Evolutionary conservation across 768 basidiomycete genomes (phyloP), one percentile per base, ranked within the genome.

Genomic region (Trametes cinnabarina): DNA sequence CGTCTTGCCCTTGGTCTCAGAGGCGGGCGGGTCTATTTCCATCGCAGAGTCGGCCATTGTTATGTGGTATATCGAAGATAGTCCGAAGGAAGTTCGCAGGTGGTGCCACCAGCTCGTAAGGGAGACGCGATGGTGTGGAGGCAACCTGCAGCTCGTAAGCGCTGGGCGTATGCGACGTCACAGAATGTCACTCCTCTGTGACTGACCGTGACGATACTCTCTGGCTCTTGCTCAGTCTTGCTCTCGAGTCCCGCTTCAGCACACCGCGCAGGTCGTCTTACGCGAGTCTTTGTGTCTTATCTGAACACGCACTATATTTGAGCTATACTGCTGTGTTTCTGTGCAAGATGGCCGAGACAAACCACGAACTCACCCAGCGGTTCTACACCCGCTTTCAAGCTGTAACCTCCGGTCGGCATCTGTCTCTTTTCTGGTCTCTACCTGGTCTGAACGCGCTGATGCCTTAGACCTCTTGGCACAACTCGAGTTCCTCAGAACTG

Each of bases 21-120:
- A 65, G 20, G 68, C 69, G 68, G 65, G 84, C 20, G 82, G 76
- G 59, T 93, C 92, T 70, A 93, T 87, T 54, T 88, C 90, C 82
- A 84, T 84, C 26, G 53, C 35, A 47, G 52, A 34, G 48, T 82
- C 84, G 28, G 83, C 79, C 83, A 85, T 84, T 57, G 39, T 55
- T 71, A 42, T 35, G 4, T 4, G 15, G 6, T 23, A 12, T 11
- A 11, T 19, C 3, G 3, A 22, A 20, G 34, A 4, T 14, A 3
- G 19, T 4, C 15, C 25, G 8, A 26, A 12, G 25, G 3, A 17
- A 14, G 12, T 15, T 22, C 22, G 20, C 4, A 12, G 44, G n/a
- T 52, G 17, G 25, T 61, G 43, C 20, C 19, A 47, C 54, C 35
- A 23, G 28, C 48, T 30, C 39, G 26, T 28, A 46, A 42, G 39